phyloP scores from a whole-genome alignment of 495 filamentous ascomycete genomes.

The Cudoniella acicularis region DNA sequence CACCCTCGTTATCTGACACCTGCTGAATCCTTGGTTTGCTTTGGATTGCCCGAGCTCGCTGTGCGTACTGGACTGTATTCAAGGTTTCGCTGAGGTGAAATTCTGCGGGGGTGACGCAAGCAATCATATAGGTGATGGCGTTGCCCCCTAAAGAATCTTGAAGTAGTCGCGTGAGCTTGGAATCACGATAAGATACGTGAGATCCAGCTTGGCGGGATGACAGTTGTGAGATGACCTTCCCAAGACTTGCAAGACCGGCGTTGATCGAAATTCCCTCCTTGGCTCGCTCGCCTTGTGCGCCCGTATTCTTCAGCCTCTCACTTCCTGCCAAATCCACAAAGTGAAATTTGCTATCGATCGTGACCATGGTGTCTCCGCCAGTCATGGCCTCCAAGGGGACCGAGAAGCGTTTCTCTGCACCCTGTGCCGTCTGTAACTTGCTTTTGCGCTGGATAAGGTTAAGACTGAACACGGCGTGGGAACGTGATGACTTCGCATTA shows the following conservation, averaged over 20 bases:
- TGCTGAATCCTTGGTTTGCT: constrained; percentile 97
- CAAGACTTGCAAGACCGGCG: constrained; percentile 87
- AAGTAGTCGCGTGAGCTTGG: constrained; percentile 88
- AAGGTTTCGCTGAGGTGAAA: constrained; percentile 97
- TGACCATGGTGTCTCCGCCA: constrained; percentile 63
- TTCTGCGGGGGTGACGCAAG: constrained; percentile 93
- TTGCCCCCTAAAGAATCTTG: constrained; percentile 98
- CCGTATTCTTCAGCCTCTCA: constrained; percentile 95
- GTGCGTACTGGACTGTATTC: constrained; percentile 96
- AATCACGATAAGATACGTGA: constrained; percentile 98
- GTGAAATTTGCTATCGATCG: constrained; percentile 95
- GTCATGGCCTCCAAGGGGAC: constrained; percentile 80
- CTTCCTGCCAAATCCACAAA: constrained; percentile 98
- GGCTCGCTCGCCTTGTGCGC: constrained; percentile 90
- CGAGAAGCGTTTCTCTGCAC: constrained; percentile 79
- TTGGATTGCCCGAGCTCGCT: constrained; percentile 93
- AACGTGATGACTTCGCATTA: constrained; percentile 97
- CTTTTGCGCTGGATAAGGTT: constrained; percentile 87
- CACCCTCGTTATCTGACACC: constrained; percentile 72
- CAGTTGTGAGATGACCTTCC: constrained; percentile 97
- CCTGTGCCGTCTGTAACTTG: constrained; percentile 47
- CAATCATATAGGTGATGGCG: constrained; percentile 99
- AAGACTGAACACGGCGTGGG: constrained; percentile 94
- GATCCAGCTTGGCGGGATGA: constrained; percentile 83
- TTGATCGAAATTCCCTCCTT: constrained; percentile 99